Percentiles rank a stretch among this genome's conserved stretches.
phyloP scores from a whole-genome alignment of 108 stramenopile species.

The Licmophora abbreviata region DNA sequence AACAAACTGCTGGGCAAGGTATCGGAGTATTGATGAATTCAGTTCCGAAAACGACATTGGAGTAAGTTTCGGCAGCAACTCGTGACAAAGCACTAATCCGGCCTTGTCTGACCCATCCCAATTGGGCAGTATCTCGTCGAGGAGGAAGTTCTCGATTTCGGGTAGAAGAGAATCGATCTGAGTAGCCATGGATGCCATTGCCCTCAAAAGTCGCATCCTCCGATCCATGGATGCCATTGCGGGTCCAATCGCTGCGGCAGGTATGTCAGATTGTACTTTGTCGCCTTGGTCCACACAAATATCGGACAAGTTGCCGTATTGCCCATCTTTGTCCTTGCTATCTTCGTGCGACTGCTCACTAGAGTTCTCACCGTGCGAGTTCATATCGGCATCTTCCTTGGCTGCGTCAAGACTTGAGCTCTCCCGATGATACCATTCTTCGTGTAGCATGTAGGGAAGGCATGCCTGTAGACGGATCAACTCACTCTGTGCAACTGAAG shows the following conservation, averaged over 20 bases:
- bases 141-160: conserved; percentile 8
- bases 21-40: background rate
- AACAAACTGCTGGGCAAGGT: background rate
- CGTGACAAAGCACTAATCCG: conserved; percentile 1
- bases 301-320: too few relatives aligned
- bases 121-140: conserved; percentile 6
- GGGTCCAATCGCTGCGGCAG: too few relatives aligned
- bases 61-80: conserved; percentile 1
- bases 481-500: background rate
- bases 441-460: background rate
- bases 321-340: background rate
- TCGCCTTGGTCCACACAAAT: too few relatives aligned
- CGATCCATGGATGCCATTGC: background rate
- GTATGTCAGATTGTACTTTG: too few relatives aligned
- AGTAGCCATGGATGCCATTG: background rate
- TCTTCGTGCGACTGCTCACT: background rate
- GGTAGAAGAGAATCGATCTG: background rate
- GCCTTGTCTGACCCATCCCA: conserved; percentile 8
- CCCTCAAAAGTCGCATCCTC: background rate
- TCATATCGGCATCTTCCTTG: background rate
- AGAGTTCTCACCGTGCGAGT: background rate
- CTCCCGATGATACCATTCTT: background rate
- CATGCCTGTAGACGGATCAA: background rate
- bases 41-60: background rate
- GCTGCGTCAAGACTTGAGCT: background rate